phyloP scores from a whole-genome alignment of 306 rosid species.

The Gleditsia sinensis region DNA sequence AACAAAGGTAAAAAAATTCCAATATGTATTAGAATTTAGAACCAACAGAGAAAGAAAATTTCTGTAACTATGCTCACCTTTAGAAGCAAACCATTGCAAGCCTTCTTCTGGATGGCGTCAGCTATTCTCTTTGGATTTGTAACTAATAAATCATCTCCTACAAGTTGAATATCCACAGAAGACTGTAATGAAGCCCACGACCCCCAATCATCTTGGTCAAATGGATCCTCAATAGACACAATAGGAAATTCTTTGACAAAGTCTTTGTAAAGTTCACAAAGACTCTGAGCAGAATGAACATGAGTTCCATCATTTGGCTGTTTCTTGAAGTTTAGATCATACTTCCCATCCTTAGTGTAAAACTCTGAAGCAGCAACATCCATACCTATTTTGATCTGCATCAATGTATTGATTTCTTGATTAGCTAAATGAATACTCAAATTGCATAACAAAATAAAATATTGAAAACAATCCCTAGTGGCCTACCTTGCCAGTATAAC shows the following conservation, averaged over 20 bases:
- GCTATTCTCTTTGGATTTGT: constrained; percentile 93
- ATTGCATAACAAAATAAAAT: constrained; percentile 1
- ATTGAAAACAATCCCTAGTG: constrained; percentile 14
- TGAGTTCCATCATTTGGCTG: constrained; percentile 93
- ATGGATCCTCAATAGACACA: constrained; percentile 97
- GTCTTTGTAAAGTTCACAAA: constrained; percentile 72
- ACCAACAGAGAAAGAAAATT: not conserved
- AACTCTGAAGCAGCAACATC: constrained; percentile 99
- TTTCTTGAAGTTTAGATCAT: constrained; percentile 91
- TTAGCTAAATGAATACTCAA: constrained; percentile 21
- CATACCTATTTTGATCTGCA: constrained; percentile 99
- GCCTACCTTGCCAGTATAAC: constrained; percentile 92
- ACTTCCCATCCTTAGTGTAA: constrained; percentile 76
- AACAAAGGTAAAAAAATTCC: not conserved
- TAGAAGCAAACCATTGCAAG: constrained; percentile 93
- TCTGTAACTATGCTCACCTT: constrained; percentile 57
- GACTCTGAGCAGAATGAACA: constrained; percentile 75
- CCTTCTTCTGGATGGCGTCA: constrained; percentile 84
- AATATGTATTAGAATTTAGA: not conserved
- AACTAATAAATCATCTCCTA: constrained; percentile 96
- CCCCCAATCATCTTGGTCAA: constrained; percentile 98
- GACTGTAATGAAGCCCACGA: constrained; percentile 93
- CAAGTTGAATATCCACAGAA: constrained; percentile 87
- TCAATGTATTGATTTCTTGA: constrained; percentile 23
- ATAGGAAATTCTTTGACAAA: constrained; percentile 91